Evolutionary conservation across 768 basidiomycete species (phyloP).

Genomic region (Kwoniella sp.): DNA sequence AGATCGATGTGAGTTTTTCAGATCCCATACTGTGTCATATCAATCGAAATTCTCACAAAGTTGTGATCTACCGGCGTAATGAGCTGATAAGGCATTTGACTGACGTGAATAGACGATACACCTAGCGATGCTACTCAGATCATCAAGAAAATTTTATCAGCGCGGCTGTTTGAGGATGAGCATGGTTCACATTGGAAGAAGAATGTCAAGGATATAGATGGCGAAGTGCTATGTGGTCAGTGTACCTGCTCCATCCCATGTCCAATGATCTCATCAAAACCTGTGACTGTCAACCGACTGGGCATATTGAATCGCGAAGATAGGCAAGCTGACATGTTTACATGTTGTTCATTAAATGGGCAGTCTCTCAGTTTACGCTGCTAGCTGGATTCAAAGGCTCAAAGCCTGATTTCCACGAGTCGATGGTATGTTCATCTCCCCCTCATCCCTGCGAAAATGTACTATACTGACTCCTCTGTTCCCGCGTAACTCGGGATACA

Average conservation of each 20-base stretch:
- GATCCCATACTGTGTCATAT: no score
- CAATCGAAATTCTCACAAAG: no score
- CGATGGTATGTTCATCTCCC: conserved; percentile 68
- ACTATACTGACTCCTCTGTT: no score
- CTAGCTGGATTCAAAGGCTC: conserved; percentile 82
- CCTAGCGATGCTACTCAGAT: conserved; percentile 69
- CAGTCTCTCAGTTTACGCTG: conserved; percentile 88
- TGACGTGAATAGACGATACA: conserved; percentile 69
- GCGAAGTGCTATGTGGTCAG: conserved; percentile 80
- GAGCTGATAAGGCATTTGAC: no score
- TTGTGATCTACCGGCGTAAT: no score
- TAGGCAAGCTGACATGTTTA: no score
- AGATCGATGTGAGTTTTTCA: conserved; percentile 64
- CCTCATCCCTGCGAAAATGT: no score
- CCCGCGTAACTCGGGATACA: no score
- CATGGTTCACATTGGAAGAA: conserved; percentile 72
- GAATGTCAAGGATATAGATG: conserved; percentile 81
- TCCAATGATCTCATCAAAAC: no score
- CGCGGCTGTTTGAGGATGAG: conserved; percentile 67
- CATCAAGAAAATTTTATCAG: conserved; percentile 77
- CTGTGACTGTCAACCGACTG: neutral
- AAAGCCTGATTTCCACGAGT: conserved; percentile 76
- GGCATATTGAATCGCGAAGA: no score
- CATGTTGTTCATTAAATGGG: no score
- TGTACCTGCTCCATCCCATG: neutral